Base-by-base conservation (phyloP, 495 filamentous ascomycete species). In the Hypoxylon fragiforme region DNA sequence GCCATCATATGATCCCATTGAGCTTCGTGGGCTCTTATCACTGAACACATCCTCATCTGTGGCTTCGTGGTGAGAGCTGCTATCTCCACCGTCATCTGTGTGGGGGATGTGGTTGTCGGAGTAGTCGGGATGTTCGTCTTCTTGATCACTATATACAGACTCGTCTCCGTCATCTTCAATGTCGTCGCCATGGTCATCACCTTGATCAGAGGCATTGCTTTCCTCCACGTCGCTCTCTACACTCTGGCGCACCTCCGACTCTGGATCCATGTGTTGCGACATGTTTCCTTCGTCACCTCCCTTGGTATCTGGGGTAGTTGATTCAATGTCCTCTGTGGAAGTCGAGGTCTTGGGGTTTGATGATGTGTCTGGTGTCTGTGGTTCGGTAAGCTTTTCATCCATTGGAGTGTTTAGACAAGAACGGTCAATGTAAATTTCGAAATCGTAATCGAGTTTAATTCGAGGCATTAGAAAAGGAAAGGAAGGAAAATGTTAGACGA, bases 41-140 rank as follows among this genome's bases (percentile, higher is more conserved):
- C 77, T 82, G 57, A 82, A 82, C 7, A 82, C 73, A 45, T 81
- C 79, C 50, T 80, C 77, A 21, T 80, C 78, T n/a, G 64, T 67
- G 38, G 72, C 77, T 40, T 78, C 70, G 31, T 77, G 77, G 1
- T 76, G 73, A 41, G 67, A 72, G 60, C 68, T 74, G 40, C 67
- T 68, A 41, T 65, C 70, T 7, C 66, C 69, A 9, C 65, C 69
- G 9, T 72, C 68, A 46, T 62, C 62, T 0, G 19, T 50, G 52
- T n/a, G 61, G 42, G 52, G 61, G 42, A 54, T 19, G 6, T 67
- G 55, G 18, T 56, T 58, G 7, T 49, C 43, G 22, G 37, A 13
- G 26, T 39, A 52, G 8, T 60, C 50, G 4, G 65, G 42, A 20
- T 64, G 19, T 2, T 46, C 67, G 11, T 73, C 64, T 14, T 65